Evolutionary conservation across 2,329 filamentous ascomycete species (phyloP).

Genomic region (Trichophyton benhamiae): DNA sequence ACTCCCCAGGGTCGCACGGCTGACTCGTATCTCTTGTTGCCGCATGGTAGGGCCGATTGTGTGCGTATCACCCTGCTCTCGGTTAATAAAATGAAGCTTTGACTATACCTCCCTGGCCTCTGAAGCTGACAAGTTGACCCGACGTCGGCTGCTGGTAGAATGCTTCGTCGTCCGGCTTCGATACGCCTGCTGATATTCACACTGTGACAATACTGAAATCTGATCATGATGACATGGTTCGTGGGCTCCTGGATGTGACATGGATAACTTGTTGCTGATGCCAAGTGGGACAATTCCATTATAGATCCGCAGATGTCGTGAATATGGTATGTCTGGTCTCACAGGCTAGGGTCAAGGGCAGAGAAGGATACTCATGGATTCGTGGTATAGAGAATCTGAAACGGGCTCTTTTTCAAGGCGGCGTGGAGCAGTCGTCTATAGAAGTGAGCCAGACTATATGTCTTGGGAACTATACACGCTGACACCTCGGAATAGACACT

Average conservation of each 20-base stretch:
- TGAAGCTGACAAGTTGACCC: background rate
- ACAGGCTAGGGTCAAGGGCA: background rate
- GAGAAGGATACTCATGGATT: background rate
- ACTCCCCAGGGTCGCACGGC: background rate
- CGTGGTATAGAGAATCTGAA: constrained; percentile 33
- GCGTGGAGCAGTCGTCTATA: constrained; percentile 39
- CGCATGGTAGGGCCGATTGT: constrained; percentile 6
- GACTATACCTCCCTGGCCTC: background rate
- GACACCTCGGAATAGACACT: constrained; percentile 3
- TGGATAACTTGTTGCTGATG: constrained; percentile 7
- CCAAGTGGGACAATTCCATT: constrained; percentile 3
- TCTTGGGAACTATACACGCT: constrained; percentile 11
- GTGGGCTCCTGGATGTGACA: constrained; percentile 12
- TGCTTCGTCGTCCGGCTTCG: constrained; percentile 21
- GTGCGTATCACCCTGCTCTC: constrained; percentile 3
- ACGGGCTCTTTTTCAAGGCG: constrained; percentile 39
- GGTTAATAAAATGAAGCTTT: background rate
- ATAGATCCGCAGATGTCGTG: constrained; percentile 19
- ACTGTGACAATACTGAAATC: constrained; percentile 45
- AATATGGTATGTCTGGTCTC: constrained; percentile 19
- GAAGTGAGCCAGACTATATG: constrained; percentile 25
- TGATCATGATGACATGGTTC: constrained; percentile 51
- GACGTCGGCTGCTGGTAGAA: background rate
- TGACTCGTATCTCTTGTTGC: background rate
- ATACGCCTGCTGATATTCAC: constrained; percentile 25